Base-by-base conservation (phyloP, 345 rosid species). In the Citrus maxima region DNA sequence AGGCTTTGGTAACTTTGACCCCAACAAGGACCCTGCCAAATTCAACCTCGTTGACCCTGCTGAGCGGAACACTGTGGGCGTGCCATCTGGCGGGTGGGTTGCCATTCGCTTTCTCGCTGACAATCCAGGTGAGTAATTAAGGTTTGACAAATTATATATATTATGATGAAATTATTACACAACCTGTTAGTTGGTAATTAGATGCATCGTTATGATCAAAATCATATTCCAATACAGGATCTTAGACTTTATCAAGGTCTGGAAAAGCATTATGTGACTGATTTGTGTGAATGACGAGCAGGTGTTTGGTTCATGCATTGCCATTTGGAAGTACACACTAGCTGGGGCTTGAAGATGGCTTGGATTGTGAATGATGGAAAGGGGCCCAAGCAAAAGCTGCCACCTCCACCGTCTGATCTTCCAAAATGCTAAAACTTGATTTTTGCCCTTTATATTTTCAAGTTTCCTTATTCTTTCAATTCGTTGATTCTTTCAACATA, bases 341-440 rank as follows among this genome's bases (percentile, higher is more conserved):
- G 89, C 79, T 88, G 91, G 91, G 93, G 91, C 2, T 76, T 90
- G 82, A 90, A 88, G 79, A 88, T 90, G 91, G 89, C 85, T 4
- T 90, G 90, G 91, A 32, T 88, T 55, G 90, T 88, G 28, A 74
- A n/a, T n/a, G 88, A 85, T 63, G 90, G 93, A 6, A 83, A 84
- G 38, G 70, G 80, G 7, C 77, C 67, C 28, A 71, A 82, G 38
- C 90, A 90, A 73, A 88, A 82, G 68, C 84, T 90, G 51, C 91
- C 80, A 28, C 87, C 86, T 6, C 89, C 89, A 6, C 88, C 93
- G 25, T 77, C 89, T 2, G 90, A 90, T 88, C 89, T 90, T 59
- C 91, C 90, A 0, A 75, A 80, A 81, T 88, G 91, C 71, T 90
- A 71, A 82, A 55, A 12, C 14, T 63, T 4, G 16, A 12, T 12